These are phyloP conservation scores for Brassica cretica DNA, from an alignment of 345 rosid genomes.

Conservation along the genomic window DNA sequence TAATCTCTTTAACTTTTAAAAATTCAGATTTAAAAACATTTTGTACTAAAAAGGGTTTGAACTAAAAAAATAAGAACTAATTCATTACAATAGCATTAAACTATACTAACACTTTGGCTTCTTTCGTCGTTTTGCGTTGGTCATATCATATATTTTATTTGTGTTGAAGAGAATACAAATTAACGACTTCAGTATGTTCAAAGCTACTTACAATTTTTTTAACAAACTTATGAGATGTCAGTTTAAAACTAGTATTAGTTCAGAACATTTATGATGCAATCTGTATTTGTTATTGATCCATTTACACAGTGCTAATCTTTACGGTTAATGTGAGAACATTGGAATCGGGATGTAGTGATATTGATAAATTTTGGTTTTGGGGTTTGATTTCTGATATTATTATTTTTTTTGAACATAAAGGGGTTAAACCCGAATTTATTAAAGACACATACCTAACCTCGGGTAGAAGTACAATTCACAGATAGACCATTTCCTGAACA, in stretches of 20 bases:
- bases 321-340: background rate
- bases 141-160: slow-evolving; percentile 9
- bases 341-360: background rate
- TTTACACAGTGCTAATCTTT: background rate
- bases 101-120: background rate
- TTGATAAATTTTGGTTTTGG: background rate
- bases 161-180: background rate
- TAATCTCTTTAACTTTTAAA: background rate
- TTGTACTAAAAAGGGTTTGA: background rate
- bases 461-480: no score
- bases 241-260: background rate
- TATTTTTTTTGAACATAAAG: no score
- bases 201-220: background rate
- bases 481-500: no score
- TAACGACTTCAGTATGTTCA: background rate
- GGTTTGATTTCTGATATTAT: background rate
- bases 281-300: background rate
- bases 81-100: background rate
- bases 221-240: background rate
- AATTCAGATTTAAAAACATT: background rate
- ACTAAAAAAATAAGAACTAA: background rate
- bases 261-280: background rate
- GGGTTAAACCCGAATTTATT: no score
- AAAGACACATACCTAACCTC: no score
- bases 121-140: slow-evolving; percentile 1